Conservation (phyloP, 176 grass and related monocot genomes). For the Dendrocalamus sinicus region DNA sequence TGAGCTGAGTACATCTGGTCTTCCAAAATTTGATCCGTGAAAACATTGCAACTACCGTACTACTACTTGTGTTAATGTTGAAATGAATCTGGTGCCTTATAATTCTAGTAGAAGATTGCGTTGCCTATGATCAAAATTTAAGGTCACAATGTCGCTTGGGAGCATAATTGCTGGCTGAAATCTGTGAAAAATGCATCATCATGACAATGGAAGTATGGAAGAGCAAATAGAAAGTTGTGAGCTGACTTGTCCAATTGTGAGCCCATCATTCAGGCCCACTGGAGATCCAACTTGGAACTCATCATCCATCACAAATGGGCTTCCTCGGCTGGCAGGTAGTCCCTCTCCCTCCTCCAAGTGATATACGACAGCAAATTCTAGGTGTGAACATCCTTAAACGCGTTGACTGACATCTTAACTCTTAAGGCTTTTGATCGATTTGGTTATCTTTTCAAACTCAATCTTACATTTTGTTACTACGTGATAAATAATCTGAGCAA, state of each 20-base stretch:
- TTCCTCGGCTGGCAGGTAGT: neutral
- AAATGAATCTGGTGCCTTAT: neutral
- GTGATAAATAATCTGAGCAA: neutral
- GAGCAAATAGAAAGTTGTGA: neutral
- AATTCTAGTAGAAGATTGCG: neutral
- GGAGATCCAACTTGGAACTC: neutral
- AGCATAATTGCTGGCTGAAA: neutral
- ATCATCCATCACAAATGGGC: neutral
- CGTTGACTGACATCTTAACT: neutral
- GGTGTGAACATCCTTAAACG: neutral
- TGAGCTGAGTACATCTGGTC: neutral
- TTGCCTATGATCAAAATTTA: neutral
- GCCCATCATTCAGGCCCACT: neutral
- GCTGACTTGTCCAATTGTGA: neutral
- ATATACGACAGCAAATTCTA: neutral
- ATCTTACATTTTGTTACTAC: neutral
- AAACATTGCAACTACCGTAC: neutral
- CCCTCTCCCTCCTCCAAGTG: too few species aligned
- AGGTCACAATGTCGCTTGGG: neutral
- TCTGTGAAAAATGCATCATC: neutral
- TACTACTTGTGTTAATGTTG: neutral
- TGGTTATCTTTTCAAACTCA: neutral
- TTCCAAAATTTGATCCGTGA: neutral
- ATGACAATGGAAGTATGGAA: neutral
- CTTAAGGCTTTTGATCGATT: neutral